These are phyloP conservation scores for Colletotrichum neosansevieriae DNA, from an alignment of 2,329 filamentous ascomycete genomes.

Conservation along the genomic window DNA sequence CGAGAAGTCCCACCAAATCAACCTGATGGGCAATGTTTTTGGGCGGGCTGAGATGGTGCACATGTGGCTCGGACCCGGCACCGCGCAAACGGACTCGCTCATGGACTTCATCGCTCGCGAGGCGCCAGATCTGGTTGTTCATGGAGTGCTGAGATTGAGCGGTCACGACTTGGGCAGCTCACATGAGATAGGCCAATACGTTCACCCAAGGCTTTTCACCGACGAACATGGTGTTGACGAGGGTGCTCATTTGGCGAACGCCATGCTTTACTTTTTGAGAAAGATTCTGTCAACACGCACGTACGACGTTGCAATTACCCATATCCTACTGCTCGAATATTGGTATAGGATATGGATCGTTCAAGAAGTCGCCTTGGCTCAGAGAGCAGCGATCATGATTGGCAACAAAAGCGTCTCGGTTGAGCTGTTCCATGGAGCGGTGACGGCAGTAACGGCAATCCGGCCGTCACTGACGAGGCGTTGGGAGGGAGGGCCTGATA, in stretches of 20 bases:
- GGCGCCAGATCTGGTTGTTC: not conserved
- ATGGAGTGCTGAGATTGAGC: not conserved
- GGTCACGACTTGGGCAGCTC: conserved; percentile 6
- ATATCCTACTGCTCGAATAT: conserved; percentile 43
- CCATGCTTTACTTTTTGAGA: conserved; percentile 43
- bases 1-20: conserved; percentile 43
- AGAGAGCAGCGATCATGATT: conserved; percentile 42
- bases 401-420: conserved; percentile 38
- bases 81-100: not conserved
- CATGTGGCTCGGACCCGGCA: conserved; percentile 41
- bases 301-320: too few species aligned
- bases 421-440: conserved; percentile 29
- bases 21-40: conserved; percentile 41
- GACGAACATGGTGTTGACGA: too few species aligned
- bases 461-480: too few species aligned
- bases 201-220: too few species aligned
- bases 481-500: too few species aligned
- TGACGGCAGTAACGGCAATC: too few species aligned
- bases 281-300: too few species aligned
- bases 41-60: conserved; percentile 36
- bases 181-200: not conserved
- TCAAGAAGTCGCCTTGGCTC: conserved; percentile 47
- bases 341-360: conserved; percentile 50
- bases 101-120: not conserved
- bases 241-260: conserved; percentile 29